Base-by-base conservation (phyloP, 768 basidiomycete species). In the Amanita rubescens region DNA sequence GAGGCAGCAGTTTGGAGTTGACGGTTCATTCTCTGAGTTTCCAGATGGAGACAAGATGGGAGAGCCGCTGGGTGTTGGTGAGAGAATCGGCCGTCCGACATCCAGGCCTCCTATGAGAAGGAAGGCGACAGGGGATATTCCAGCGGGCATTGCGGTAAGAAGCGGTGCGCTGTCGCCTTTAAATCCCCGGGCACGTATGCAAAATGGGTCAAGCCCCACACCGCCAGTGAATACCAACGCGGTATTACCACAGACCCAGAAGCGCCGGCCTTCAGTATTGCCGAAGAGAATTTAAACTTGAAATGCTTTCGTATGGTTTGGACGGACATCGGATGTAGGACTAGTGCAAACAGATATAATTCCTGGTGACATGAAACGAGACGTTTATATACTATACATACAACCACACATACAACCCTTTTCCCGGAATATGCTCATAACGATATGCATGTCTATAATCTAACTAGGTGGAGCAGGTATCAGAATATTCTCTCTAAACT, bases 1-100 rank as follows among this genome's bases (percentile, higher is more conserved):
- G 25, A 76, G 94, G 34, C 85, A 82, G 58, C 81, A 84, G 0
- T 70, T 86, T 6, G 87, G 87, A n/a, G 69, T 76, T 12, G 87
- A 92, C 52, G 71, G 66, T 0, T 65, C 81, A 1, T 77, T 82
- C 53, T 69, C 75, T 5, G 78, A 75, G 11, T 74, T 74, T 55
- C 59, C 70, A 53, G 78, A 75, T 48, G 71, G 68, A 33, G 77
- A 81, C 35, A 75, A 71, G 62, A 62, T 62, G 25, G 59, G 55
- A 35, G 72, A 75, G 39, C 46, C 56, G n/a, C 43, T 57, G 2
- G 56, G 58, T 42, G 52, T 60, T n/a, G 49, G 60, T 63, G 64
- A 59, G 58, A 44, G 63, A 59, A 22, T 66, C 62, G 27, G 65
- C 51, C 42, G 67, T 54, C 41, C 66, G 59, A 53, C 65, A 55